Conservation (phyloP, 441 rosid genomes). For the Rhodomyrtus psidioides region DNA sequence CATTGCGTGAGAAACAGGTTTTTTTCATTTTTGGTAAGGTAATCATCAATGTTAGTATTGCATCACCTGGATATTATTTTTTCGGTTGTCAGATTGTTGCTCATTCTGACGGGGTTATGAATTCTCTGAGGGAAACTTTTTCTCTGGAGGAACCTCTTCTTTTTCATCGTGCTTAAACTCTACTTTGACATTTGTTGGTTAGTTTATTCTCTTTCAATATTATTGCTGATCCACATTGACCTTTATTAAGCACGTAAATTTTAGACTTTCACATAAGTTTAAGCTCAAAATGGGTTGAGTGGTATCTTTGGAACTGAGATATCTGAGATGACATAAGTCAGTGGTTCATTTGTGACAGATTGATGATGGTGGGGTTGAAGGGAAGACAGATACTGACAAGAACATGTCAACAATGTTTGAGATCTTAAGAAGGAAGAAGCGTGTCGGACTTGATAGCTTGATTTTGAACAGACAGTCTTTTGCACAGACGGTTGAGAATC, state of each 20-base stretch:
- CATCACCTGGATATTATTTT: neutral
- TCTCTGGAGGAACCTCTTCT: neutral
- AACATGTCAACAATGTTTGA: slow-evolving; percentile 58
- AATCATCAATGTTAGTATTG: neutral
- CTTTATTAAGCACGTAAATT: neutral
- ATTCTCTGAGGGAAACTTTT: neutral
- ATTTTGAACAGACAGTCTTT: slow-evolving; percentile 56
- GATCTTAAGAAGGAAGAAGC: slow-evolving; percentile 38
- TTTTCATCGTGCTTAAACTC: neutral
- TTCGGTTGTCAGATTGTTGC: neutral
- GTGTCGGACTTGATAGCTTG: slow-evolving; percentile 49
- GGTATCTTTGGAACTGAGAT: neutral
- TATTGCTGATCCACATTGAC: neutral
- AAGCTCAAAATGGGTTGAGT: neutral
- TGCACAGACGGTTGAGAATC: slow-evolving; percentile 70
- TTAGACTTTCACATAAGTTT: neutral
- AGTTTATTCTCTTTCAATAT: neutral
- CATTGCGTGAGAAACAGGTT: neutral
- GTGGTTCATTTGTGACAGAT: slow-evolving; percentile 21
- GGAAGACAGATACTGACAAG: slow-evolving; percentile 64
- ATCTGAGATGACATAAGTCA: neutral
- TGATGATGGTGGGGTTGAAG: slow-evolving; percentile 31
- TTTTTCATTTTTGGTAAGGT: neutral
- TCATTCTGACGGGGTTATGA: neutral
- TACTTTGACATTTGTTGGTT: neutral